These are phyloP conservation scores for Nicotiana tomentosiformis DNA, from an alignment of 257 asterid genomes.

Conservation along the genomic window DNA sequence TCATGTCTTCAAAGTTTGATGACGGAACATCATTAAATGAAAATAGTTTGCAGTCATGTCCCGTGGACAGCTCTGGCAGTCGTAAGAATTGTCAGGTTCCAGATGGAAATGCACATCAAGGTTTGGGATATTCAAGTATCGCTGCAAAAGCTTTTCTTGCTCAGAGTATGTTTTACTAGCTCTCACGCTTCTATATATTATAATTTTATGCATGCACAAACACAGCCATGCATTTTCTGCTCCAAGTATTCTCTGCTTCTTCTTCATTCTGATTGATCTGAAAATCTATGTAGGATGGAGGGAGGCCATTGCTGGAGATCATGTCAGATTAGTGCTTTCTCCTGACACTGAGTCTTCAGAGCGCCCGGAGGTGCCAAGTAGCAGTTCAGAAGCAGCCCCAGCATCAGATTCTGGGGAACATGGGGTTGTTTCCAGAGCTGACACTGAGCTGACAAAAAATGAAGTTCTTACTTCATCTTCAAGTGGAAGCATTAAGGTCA, in stretches of 20 bases:
- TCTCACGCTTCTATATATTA: not conserved
- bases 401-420: constrained; percentile 22
- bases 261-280: not conserved
- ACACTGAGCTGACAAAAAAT: not conserved
- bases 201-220: not conserved
- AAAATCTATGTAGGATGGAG: constrained; percentile 63
- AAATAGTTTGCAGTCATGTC: constrained; percentile 30
- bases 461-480: constrained; percentile 10
- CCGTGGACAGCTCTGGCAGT: constrained; percentile 18
- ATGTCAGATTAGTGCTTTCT: constrained; percentile 44
- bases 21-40: constrained; percentile 27
- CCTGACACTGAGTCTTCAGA: constrained; percentile 34
- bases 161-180: constrained; percentile 40
- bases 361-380: constrained; percentile 14
- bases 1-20: constrained; percentile 24
- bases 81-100: constrained; percentile 11
- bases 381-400: constrained; percentile 11
- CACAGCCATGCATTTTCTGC: not conserved
- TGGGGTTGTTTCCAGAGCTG: not conserved
- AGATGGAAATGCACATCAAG: constrained; percentile 30
- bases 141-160: constrained; percentile 60
- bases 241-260: not conserved
- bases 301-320: constrained; percentile 67
- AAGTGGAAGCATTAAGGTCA: constrained; percentile 23
- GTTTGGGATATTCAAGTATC: constrained; percentile 30